Evolutionary conservation across 179 eudicot genomes (phyloP).

Genomic region (Spergularia azorica): DNA sequence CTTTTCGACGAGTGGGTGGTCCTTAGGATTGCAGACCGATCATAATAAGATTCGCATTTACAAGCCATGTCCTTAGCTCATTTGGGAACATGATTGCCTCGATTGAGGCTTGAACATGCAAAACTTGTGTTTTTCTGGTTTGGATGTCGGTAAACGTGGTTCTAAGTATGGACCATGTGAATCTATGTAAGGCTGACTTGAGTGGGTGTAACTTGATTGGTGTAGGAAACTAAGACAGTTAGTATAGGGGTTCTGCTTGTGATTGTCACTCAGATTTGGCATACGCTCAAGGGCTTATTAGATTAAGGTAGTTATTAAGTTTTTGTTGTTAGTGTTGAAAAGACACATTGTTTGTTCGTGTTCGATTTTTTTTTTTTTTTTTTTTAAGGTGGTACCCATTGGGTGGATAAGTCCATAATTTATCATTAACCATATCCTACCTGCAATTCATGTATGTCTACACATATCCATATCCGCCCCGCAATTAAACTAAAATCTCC

Average conservation of each 20-base stretch:
- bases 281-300: background rate
- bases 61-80: background rate
- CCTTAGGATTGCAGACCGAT: background rate
- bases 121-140: background rate
- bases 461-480: too few species aligned
- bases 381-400: too few species aligned
- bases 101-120: background rate
- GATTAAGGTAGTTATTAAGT: background rate
- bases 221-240: background rate
- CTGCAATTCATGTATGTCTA: too few species aligned
- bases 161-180: background rate
- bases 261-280: background rate
- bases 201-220: background rate
- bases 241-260: background rate
- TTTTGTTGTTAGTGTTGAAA: background rate
- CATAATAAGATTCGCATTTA: too few species aligned
- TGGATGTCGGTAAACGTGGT: background rate
- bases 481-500: too few species aligned
- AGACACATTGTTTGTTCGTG: too few species aligned
- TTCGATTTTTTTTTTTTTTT: too few species aligned
- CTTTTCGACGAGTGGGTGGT: too few species aligned
- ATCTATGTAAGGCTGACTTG: background rate
- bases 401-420: too few species aligned
- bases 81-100: background rate
- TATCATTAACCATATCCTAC: too few species aligned